These are phyloP conservation scores for Ophiocordyceps camponoti-rufipedis DNA, from an alignment of 2,329 filamentous ascomycete genomes.

Conservation along the genomic window DNA sequence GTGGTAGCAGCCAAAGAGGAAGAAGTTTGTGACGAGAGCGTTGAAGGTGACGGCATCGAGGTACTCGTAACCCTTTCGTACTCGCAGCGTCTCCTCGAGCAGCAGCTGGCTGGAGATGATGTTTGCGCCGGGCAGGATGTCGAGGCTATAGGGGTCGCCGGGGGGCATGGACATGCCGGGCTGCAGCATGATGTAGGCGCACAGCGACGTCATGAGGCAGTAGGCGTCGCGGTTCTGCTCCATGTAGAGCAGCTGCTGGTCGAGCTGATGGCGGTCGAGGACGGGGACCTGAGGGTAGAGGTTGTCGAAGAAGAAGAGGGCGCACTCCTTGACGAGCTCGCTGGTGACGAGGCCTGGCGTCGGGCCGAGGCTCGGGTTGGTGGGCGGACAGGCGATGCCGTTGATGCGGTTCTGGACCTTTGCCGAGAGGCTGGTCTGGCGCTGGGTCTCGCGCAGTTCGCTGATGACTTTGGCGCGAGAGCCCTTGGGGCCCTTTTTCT, in stretches of 20 bases:
- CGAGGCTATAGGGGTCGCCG: constrained; percentile 35
- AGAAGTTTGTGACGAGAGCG: constrained; percentile 56
- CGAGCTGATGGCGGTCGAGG: constrained; percentile 36
- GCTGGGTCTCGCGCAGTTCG: constrained; percentile 50
- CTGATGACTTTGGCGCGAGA: constrained; percentile 60
- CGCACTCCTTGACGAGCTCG: constrained; percentile 46
- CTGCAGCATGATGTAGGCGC: constrained; percentile 51
- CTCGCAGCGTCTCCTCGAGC: constrained; percentile 47
- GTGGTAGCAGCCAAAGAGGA: constrained; percentile 56
- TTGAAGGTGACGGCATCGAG: constrained; percentile 36
- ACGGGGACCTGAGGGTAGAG: constrained; percentile 48
- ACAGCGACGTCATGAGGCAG: constrained; percentile 45
- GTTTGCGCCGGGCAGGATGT: constrained; percentile 38
- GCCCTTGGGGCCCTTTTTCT: constrained; percentile 62
- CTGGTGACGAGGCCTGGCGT: constrained; percentile 41
- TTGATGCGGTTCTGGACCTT: constrained; percentile 43
- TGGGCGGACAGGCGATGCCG: constrained; percentile 29
- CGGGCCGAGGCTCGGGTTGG: constrained; percentile 29
- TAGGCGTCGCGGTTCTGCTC: constrained; percentile 46
- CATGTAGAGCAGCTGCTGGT: constrained; percentile 39
- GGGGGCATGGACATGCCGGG: constrained; percentile 44
- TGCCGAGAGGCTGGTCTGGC: constrained; percentile 43
- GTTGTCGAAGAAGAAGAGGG: constrained; percentile 50
- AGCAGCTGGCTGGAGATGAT: constrained; percentile 47
- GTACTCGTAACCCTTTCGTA: constrained; percentile 44